phyloP scores from a whole-genome alignment of 192 early-diverging fungal species.

The Phlyctochytrium planicorne region DNA sequence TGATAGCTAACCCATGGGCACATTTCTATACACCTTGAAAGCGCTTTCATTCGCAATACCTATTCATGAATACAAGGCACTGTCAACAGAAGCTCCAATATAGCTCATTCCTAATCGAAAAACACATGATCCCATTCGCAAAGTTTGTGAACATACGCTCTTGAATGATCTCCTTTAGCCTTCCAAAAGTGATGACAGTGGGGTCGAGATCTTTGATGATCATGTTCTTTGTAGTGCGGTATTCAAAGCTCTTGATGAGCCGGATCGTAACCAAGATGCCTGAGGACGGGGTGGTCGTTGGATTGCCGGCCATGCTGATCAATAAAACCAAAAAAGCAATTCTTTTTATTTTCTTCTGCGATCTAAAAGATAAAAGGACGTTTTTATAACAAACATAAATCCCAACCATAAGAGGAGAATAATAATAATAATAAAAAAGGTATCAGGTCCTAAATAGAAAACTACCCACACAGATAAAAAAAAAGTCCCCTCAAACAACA shows the following conservation, averaged over 20 bases:
- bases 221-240: slow-evolving; percentile 80
- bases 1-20: slow-evolving; percentile 62
- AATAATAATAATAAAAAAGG: too few relatives aligned
- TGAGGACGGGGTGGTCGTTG: background rate
- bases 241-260: slow-evolving; percentile 89
- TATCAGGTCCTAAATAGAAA: too few relatives aligned
- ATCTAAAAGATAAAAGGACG: too few relatives aligned
- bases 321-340: too few relatives aligned
- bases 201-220: slow-evolving; percentile 73
- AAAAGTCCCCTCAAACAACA: too few relatives aligned
- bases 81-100: background rate
- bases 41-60: slow-evolving; percentile 61
- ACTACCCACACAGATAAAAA: too few relatives aligned
- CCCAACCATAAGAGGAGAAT: too few relatives aligned
- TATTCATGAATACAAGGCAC: slow-evolving; percentile 30
- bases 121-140: slow-evolving; percentile 1
- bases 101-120: background rate
- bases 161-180: slow-evolving; percentile 54
- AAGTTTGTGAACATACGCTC: slow-evolving; percentile 49
- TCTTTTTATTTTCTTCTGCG: too few relatives aligned
- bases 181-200: slow-evolving; percentile 59
- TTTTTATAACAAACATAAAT: too few relatives aligned
- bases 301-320: background rate
- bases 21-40: slow-evolving; percentile 68
- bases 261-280: slow-evolving; percentile 69